Conservation (phyloP, 805 yeast genomes). For the Candida glaebosa region DNA sequence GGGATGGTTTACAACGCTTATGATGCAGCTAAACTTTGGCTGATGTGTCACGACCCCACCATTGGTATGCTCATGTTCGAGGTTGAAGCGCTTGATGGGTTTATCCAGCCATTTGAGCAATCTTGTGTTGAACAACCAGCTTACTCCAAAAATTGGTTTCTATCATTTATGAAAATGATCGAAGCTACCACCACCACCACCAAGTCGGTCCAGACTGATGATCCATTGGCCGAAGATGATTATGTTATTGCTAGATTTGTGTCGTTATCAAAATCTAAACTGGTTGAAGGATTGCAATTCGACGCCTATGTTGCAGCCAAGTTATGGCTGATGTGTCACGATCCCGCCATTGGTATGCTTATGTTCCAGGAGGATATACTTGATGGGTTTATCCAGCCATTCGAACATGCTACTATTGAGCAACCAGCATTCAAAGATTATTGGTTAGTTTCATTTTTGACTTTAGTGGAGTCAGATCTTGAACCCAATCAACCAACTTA, state of each 20-base stretch:
- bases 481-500: neutral
- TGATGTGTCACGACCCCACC: neutral
- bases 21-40: neutral
- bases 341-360: neutral
- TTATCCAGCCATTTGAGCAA: neutral
- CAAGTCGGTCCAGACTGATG: neutral
- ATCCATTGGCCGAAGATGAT: neutral
- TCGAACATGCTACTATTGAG: neutral
- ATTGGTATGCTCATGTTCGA: neutral
- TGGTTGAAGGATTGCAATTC: neutral
- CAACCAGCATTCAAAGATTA: neutral
- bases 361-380: neutral
- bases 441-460: neutral
- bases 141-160: neutral
- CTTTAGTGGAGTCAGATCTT: neutral
- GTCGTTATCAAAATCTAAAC: neutral
- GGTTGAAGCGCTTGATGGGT: neutral
- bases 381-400: neutral
- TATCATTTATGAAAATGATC: conserved; percentile 7
- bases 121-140: neutral
- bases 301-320: neutral
- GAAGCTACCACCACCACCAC: neutral
- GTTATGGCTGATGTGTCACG: neutral
- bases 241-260: neutral
- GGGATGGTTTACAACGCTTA: neutral